Percentiles rank a stretch among this genome's conserved stretches.
These are phyloP conservation scores for Trifolium pratense DNA, from an alignment of 306 rosid species.

Conservation along the genomic window DNA sequence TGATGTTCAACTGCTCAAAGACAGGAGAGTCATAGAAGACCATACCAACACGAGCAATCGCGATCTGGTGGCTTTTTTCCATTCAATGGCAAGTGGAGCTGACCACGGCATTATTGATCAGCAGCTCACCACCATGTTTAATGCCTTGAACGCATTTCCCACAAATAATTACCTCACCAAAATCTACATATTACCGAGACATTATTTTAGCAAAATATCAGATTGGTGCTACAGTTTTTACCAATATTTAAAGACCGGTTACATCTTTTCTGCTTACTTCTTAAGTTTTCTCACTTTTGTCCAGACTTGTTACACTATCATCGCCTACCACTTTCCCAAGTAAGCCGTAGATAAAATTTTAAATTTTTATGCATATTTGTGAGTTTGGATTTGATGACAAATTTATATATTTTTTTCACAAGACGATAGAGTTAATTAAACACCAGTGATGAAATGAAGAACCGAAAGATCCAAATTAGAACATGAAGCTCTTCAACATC, in stretches of 20 bases:
- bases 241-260: slow-evolving; percentile 9
- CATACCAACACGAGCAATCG: neutral
- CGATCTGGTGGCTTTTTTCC: neutral
- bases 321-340: neutral
- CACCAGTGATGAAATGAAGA: neutral
- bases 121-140: neutral
- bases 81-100: neutral
- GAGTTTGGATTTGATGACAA: too few species aligned
- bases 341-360: too few species aligned
- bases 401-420: too few species aligned
- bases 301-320: slow-evolving; percentile 1
- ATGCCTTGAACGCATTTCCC: neutral
- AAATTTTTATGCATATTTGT: too few species aligned
- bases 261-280: neutral
- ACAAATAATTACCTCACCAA: too few species aligned
- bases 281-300: neutral
- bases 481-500: neutral
- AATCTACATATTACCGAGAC: neutral
- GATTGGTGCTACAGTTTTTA: neutral
- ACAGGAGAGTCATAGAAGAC: neutral
- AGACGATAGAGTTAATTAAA: too few species aligned
- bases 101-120: neutral
- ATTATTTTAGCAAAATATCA: neutral
- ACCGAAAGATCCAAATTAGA: neutral
- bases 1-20: slow-evolving; percentile 13